phyloP scores from a whole-genome alignment of 768 basidiomycete genomes.

The Vararia minispora region DNA sequence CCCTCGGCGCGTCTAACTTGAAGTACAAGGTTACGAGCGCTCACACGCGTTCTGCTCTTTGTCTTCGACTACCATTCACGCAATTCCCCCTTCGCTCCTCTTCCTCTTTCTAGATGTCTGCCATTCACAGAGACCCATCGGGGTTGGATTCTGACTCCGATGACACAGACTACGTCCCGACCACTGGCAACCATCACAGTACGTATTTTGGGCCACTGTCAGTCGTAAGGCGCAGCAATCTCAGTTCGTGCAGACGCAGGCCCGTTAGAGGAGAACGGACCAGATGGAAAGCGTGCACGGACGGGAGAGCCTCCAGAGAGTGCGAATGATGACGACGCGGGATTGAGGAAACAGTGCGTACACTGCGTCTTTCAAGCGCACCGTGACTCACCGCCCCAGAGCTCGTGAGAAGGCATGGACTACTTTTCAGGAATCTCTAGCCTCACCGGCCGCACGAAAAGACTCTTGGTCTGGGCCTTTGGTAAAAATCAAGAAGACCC shows the following conservation, averaged over 20 bases:
- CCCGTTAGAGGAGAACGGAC: slow-evolving; percentile 29
- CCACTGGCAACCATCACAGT: slow-evolving; percentile 27
- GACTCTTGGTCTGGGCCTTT: slow-evolving; percentile 23
- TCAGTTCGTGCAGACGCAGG: slow-evolving; percentile 23
- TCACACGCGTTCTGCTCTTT: too few relatives aligned
- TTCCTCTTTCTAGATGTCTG: neutral
- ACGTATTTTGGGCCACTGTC: slow-evolving; percentile 2
- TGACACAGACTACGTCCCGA: slow-evolving; percentile 61
- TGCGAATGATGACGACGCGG: slow-evolving; percentile 22
- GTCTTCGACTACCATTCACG: too few relatives aligned
- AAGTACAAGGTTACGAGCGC: too few relatives aligned
- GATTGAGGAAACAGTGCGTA: slow-evolving; percentile 34
- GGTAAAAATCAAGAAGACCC: slow-evolving; percentile 60
- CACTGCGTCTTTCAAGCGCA: slow-evolving; percentile 1
- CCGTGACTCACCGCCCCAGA: slow-evolving; percentile 24
- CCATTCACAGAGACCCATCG: neutral
- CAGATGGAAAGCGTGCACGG: slow-evolving; percentile 25
- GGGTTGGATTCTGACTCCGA: slow-evolving; percentile 42
- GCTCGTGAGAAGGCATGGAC: slow-evolving; percentile 56
- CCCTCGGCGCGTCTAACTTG: too few relatives aligned
- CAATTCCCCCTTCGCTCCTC: too few relatives aligned
- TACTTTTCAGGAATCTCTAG: slow-evolving; percentile 54
- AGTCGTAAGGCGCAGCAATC: neutral
- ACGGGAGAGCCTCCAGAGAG: slow-evolving; percentile 16
- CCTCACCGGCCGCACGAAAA: slow-evolving; percentile 18